Evolutionary conservation across 768 basidiomycete genomes (phyloP).

Genomic region (Mrakia gelida): DNA sequence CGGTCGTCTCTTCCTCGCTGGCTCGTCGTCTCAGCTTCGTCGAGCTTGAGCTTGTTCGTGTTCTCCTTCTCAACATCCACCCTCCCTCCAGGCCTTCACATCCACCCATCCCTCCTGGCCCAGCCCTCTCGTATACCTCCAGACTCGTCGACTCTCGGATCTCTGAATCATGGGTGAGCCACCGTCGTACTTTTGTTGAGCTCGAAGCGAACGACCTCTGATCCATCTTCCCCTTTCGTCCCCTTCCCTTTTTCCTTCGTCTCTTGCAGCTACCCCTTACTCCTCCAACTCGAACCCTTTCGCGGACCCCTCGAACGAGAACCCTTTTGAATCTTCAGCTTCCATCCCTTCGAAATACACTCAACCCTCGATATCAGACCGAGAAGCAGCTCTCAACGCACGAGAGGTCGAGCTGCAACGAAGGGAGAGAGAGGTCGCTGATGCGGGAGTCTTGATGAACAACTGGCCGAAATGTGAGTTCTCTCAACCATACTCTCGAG

Average conservation of each 20-base stretch:
- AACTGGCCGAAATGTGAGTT: constrained; percentile 31
- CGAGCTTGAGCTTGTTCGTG: too few relatives aligned
- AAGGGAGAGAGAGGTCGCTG: constrained; percentile 24
- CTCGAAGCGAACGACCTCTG: neutral
- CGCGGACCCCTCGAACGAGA: constrained; percentile 23
- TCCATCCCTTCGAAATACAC: constrained; percentile 4
- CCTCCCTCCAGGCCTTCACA: too few relatives aligned
- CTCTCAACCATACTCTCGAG: neutral
- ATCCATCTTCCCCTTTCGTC: neutral
- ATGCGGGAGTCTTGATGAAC: constrained; percentile 14
- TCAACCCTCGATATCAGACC: constrained; percentile 7
- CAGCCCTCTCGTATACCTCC: neutral
- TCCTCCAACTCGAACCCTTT: constrained; percentile 30
- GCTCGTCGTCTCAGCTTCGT: too few relatives aligned
- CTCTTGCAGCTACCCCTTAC: constrained; percentile 11
- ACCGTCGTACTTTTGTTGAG: neutral
- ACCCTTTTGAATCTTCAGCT: constrained; percentile 19
- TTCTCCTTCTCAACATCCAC: too few relatives aligned
- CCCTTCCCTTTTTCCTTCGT: neutral
- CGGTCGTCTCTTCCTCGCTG: too few relatives aligned
- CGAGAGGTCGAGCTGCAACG: constrained; percentile 25
- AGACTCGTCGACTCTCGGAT: too few relatives aligned
- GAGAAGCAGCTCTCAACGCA: constrained; percentile 27
- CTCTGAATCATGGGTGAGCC: neutral
- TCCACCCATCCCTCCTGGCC: neutral